Evolutionary conservation across 148 eudicot genomes (phyloP).

Genomic region (Euryodendron excelsum): DNA sequence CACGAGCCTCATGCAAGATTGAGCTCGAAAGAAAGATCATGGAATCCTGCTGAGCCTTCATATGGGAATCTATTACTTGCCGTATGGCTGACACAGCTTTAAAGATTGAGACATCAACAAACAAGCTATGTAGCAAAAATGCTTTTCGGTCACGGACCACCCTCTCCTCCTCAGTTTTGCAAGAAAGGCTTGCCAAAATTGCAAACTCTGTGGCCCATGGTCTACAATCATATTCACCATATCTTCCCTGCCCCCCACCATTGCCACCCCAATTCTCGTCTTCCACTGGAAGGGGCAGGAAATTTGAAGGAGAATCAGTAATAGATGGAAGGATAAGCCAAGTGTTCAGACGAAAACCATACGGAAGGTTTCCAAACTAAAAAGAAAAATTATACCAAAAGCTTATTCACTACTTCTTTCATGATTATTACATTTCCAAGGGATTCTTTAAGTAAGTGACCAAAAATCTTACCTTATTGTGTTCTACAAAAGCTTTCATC

Average conservation of each 20-base stretch:
- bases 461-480: slow-evolving; percentile 70
- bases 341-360: slow-evolving; percentile 93
- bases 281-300: slow-evolving; percentile 66
- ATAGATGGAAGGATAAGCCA: slow-evolving; percentile 88
- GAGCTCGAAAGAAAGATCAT: slow-evolving; percentile 32
- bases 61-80: slow-evolving; percentile 38
- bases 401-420: slow-evolving; percentile 18
- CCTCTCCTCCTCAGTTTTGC: slow-evolving; percentile 97
- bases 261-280: slow-evolving; percentile 95
- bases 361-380: slow-evolving; percentile 99
- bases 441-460: slow-evolving; percentile 11
- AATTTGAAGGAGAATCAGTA: slow-evolving; percentile 60
- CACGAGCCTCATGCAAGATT: slow-evolving; percentile 56
- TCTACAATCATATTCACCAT: slow-evolving; percentile 61
- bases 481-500: slow-evolving; percentile 89
- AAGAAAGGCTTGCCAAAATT: slow-evolving; percentile 69
- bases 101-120: slow-evolving; percentile 77
- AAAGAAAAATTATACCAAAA: slow-evolving; percentile 19
- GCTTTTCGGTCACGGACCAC: slow-evolving; percentile 93
- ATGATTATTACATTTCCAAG: not conserved
- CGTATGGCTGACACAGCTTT: slow-evolving; percentile 73
- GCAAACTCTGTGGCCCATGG: slow-evolving; percentile 98
- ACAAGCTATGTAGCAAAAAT: slow-evolving; percentile 87
- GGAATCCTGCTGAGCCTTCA: slow-evolving; percentile 10
- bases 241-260: slow-evolving; percentile 92